Evolutionary conservation across 495 filamentous ascomycete genomes (phyloP).

Genomic region (Cercophora newfieldiana): DNA sequence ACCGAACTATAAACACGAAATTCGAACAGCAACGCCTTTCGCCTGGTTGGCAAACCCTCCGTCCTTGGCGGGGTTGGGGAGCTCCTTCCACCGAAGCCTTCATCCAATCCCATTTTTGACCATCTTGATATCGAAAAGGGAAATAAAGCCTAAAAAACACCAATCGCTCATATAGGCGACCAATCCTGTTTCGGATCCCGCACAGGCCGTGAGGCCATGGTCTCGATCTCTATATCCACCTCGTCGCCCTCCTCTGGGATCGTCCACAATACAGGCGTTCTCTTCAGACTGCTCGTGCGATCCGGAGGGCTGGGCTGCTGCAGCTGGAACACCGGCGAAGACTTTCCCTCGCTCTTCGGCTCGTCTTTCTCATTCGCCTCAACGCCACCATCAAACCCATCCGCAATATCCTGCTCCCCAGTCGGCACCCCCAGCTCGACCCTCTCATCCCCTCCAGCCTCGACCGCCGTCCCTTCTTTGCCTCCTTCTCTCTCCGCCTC

Average conservation of each 20-base stretch:
- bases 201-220: background rate
- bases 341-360: background rate
- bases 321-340: background rate
- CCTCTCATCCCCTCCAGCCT: background rate
- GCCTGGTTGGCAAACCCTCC: too few species aligned
- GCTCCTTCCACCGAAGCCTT: too few species aligned
- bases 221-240: background rate
- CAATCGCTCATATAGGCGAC: background rate
- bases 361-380: background rate
- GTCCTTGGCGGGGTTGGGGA: too few species aligned
- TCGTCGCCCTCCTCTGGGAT: background rate
- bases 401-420: background rate
- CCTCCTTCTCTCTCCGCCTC: background rate
- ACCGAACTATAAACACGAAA: too few species aligned
- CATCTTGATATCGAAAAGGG: background rate
- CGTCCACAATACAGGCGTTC: background rate
- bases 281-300: background rate
- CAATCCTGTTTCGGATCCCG: background rate
- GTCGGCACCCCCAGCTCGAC: background rate
- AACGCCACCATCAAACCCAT: background rate
- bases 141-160: background rate
- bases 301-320: background rate
- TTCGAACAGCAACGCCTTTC: too few species aligned
- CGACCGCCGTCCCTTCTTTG: background rate
- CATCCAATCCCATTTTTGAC: too few species aligned